phyloP scores from a whole-genome alignment of 1,139 yeast species.

The Zygoascus meyerae region DNA sequence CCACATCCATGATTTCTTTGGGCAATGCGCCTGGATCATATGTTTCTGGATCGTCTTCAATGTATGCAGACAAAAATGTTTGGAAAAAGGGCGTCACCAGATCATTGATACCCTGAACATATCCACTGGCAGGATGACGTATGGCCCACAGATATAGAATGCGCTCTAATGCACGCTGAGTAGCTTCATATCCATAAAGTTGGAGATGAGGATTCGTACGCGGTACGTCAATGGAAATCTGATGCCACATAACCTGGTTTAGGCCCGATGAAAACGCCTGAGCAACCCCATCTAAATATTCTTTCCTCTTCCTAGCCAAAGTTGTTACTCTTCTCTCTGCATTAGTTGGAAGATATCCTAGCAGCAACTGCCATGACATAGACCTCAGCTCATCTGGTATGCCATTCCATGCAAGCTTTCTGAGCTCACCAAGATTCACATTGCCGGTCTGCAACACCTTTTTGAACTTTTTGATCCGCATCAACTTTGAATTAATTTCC shows the following conservation, averaged over 20 bases:
- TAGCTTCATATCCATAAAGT: slow-evolving; percentile 60
- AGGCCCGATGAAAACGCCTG: slow-evolving; percentile 56
- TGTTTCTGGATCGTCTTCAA: slow-evolving; percentile 42
- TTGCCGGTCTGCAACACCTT: slow-evolving; percentile 54
- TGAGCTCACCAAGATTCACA: slow-evolving; percentile 61
- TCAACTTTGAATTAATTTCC: slow-evolving; percentile 52
- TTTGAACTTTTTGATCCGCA: slow-evolving; percentile 63
- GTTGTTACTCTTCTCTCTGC: slow-evolving; percentile 66
- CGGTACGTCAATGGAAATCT: slow-evolving; percentile 90
- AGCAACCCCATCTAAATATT: slow-evolving; percentile 67
- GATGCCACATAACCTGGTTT: slow-evolving; percentile 89
- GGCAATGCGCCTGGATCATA: slow-evolving; percentile 64
- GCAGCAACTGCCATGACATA: slow-evolving; percentile 77
- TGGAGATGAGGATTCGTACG: slow-evolving; percentile 85
- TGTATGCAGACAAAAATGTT: slow-evolving; percentile 69
- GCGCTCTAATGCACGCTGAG: slow-evolving; percentile 72
- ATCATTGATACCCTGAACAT: slow-evolving; percentile 98
- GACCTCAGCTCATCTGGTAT: slow-evolving; percentile 80
- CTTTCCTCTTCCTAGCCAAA: slow-evolving; percentile 74
- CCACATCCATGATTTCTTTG: slow-evolving; percentile 45
- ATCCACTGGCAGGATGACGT: slow-evolving; percentile 96
- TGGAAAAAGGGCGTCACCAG: slow-evolving; percentile 91
- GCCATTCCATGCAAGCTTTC: slow-evolving; percentile 90
- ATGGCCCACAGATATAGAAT: slow-evolving; percentile 92
- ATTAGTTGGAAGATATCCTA: slow-evolving; percentile 89